Evolutionary conservation across 805 yeast species (phyloP), one percentile per base, ranked within the genome.

Genomic region (Candida lessepsii): DNA sequence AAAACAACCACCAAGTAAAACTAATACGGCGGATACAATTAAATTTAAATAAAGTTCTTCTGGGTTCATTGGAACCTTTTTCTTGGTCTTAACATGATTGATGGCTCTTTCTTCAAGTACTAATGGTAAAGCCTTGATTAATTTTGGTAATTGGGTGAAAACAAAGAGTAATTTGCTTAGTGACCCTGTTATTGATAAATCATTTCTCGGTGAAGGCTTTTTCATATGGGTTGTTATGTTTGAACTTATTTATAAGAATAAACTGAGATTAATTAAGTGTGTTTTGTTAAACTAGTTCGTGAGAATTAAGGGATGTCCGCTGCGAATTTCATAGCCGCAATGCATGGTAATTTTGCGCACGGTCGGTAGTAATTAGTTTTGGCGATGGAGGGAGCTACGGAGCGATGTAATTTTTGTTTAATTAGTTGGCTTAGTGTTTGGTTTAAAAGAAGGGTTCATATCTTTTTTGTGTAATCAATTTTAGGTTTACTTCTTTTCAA

Each of bases 1-100:
- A 71, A 87, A 87, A n/a, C 85, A 81, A 50, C 96, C 96, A 43
- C 96, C 96, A 3, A 84, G 68, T 25, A 87, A 53, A 1, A 86
- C 95, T 17, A 86, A 68, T 16, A 67, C 48, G 5, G 75, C 71
- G 1, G 93, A 82, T 10, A 82, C 67, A 36, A 67, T 37, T 50
- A 78, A 57, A 51, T 78, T 76, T 25, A 71, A 48, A 53, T 71
- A 74, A 47, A 72, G 73, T 47, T 75, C 60, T 40, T 63, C 61
- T 11, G 58, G 42, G 14, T 71, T 57, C 60, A 69, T 53, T 2
- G 49, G 39, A 32, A 40, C 44, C 29, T 42, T 34, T 19, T 44
- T 29, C n/a, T 29, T 29, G 14, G 49, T 36, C 20, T 50, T 46
- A 13, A 39, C 43, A 41, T 46, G 39, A 44, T 38, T 24, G 34